These are phyloP conservation scores for Boletus pseudo-olivaceus DNA, from an alignment of 768 basidiomycete genomes.

Conservation along the genomic window DNA sequence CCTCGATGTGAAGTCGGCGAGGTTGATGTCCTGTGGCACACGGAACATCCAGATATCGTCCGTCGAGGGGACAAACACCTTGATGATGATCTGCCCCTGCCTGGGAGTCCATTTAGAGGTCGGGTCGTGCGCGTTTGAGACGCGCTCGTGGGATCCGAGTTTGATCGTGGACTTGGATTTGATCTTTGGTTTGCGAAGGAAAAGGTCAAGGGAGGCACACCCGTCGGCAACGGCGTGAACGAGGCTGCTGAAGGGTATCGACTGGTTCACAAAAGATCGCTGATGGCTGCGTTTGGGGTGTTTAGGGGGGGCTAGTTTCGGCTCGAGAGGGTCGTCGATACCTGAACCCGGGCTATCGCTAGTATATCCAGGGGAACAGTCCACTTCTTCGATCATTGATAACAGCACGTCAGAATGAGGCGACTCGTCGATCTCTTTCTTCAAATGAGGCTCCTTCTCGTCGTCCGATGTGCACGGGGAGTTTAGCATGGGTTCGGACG, in stretches of 20 bases:
- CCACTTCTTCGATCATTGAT: slow-evolving; percentile 11
- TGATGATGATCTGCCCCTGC: slow-evolving; percentile 36
- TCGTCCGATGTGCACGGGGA: not conserved
- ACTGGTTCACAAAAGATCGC: slow-evolving; percentile 13
- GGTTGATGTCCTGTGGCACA: slow-evolving; percentile 30
- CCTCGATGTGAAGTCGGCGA: slow-evolving; percentile 30
- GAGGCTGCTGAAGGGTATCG: slow-evolving; percentile 16
- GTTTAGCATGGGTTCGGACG: slow-evolving; percentile 11
- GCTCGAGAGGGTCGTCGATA: not conserved
- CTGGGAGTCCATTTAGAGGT: slow-evolving; percentile 30
- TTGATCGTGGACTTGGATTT: not conserved
- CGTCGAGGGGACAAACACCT: slow-evolving; percentile 37
- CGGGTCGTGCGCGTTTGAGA: not conserved
- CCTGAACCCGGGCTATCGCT: not conserved
- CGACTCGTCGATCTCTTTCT: slow-evolving; percentile 6
- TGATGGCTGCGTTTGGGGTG: slow-evolving; percentile 3
- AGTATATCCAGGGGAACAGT: not conserved
- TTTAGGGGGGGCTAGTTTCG: not conserved
- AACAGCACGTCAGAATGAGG: slow-evolving; percentile 12
- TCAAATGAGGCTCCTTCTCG: slow-evolving; percentile 4
- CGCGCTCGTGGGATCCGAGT: not conserved
- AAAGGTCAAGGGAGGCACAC: slow-evolving; percentile 14
- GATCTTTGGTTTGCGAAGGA: slow-evolving; percentile 13
- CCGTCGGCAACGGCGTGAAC: slow-evolving; percentile 12
- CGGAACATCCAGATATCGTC: slow-evolving; percentile 40